phyloP scores from a whole-genome alignment of 768 basidiomycete species.

The Sporobolomyces roseus region DNA sequence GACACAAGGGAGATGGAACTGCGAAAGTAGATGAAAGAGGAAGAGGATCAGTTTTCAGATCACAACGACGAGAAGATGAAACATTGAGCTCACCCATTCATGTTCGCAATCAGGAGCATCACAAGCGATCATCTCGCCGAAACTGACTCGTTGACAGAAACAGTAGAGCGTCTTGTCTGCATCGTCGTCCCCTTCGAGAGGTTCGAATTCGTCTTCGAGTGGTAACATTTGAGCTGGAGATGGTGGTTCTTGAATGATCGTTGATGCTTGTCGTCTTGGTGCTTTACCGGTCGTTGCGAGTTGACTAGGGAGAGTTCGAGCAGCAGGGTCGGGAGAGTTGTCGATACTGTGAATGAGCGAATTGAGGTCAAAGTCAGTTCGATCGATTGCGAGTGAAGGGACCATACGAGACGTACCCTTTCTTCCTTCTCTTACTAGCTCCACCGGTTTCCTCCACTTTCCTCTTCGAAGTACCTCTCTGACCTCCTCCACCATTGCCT shows the following conservation, averaged over 20 bases:
- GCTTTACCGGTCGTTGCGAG: conserved; percentile 4
- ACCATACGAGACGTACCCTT: conserved; percentile 27
- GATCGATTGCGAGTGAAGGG: background rate
- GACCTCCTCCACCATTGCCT: background rate
- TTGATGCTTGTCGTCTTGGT: conserved; percentile 23
- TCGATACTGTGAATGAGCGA: background rate
- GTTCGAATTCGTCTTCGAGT: conserved; percentile 28
- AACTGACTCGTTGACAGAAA: conserved; percentile 38
- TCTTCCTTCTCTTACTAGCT: conserved; percentile 34
- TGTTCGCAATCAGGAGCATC: conserved; percentile 38
- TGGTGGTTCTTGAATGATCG: conserved; percentile 6
- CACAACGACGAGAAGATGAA: background rate
- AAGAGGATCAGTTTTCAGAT: background rate
- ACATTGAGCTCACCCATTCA: conserved; percentile 35
- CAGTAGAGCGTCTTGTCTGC: conserved; percentile 41
- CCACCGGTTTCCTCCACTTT: conserved; percentile 26
- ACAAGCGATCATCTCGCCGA: conserved; percentile 43
- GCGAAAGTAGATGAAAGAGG: background rate
- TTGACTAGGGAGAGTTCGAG: conserved; percentile 11
- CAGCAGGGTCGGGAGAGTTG: conserved; percentile 31
- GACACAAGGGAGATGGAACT: conserved; percentile 41
- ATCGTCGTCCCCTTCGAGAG: conserved; percentile 34
- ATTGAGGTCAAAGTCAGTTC: background rate
- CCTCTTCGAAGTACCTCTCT: conserved; percentile 22
- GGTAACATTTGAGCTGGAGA: background rate